These are phyloP conservation scores for Colletotrichum spaethianum DNA, from an alignment of 2,329 filamentous ascomycete species.

Conservation along the genomic window DNA sequence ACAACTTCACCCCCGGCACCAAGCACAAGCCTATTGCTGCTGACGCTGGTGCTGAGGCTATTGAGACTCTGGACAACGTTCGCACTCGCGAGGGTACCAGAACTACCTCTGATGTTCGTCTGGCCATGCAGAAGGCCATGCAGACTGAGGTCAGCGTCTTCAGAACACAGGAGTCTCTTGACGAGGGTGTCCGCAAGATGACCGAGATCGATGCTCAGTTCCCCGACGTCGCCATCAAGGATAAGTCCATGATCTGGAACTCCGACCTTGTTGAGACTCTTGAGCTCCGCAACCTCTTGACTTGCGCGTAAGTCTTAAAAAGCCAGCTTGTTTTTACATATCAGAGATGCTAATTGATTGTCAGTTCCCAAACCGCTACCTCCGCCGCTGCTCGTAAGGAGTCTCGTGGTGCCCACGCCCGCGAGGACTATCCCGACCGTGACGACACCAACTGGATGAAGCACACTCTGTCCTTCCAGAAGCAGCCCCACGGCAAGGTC, in stretches of 20 bases:
- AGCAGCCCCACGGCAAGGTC: conserved; percentile 88
- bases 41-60: conserved; percentile 90
- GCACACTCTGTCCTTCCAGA: conserved; percentile 98
- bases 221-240: conserved; percentile 91
- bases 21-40: conserved; percentile 84
- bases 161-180: conserved; percentile 92
- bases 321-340: neutral
- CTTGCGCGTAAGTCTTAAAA: conserved; percentile 92
- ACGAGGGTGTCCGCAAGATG: conserved; percentile 93
- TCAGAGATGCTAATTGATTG: conserved; percentile 8
- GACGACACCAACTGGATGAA: conserved; percentile 99
- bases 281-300: conserved; percentile 94
- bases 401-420: conserved; percentile 95
- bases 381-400: conserved; percentile 96
- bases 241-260: conserved; percentile 99
- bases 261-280: conserved; percentile 96
- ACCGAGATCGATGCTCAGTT: conserved; percentile 86
- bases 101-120: conserved; percentile 89
- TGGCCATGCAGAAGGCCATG: conserved; percentile 98
- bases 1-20: conserved; percentile 89
- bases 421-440: conserved; percentile 96
- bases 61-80: conserved; percentile 87
- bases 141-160: conserved; percentile 97
- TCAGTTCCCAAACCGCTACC: conserved; percentile 88
- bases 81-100: conserved; percentile 88